Evolutionary conservation across 2,329 filamentous ascomycete genomes (phyloP).

Genomic region (Elsinoe fawcettii): DNA sequence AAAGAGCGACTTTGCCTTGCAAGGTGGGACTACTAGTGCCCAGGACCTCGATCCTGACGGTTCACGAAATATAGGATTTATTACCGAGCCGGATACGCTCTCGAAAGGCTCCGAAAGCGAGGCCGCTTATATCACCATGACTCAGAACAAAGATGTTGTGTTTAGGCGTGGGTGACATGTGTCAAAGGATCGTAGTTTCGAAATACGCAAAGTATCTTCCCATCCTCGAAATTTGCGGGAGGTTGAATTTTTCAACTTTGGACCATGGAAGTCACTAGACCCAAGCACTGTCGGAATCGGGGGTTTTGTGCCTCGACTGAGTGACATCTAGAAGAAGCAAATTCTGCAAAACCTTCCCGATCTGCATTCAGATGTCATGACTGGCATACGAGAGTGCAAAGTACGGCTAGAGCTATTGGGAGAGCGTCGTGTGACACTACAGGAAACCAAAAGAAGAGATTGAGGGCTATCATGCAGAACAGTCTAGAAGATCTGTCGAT

Average conservation of each 20-base stretch:
- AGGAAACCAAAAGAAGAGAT: conserved; percentile 32
- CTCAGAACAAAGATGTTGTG: conserved; percentile 15
- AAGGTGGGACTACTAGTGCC: conserved; percentile 37
- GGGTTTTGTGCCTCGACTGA: conserved; percentile 21
- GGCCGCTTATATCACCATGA: conserved; percentile 13
- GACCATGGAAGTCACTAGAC: conserved; percentile 9
- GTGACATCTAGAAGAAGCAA: conserved; percentile 31
- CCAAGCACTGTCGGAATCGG: conserved; percentile 20
- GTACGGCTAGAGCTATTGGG: not conserved
- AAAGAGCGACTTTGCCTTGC: conserved; percentile 37
- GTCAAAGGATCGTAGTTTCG: conserved; percentile 16
- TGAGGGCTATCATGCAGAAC: conserved; percentile 49
- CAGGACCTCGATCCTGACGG: conserved; percentile 27
- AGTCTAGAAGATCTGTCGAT: conserved; percentile 39
- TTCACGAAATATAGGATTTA: conserved; percentile 27
- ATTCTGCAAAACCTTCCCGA: conserved; percentile 42
- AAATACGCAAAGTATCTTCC: conserved; percentile 1
- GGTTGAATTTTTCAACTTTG: conserved; percentile 20
- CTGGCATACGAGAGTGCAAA: conserved; percentile 31
- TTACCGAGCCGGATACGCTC: conserved; percentile 27
- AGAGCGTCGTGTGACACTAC: not conserved
- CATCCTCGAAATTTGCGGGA: conserved; percentile 21
- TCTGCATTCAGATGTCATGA: conserved; percentile 39
- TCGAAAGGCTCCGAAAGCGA: conserved; percentile 6
- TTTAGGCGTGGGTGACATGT: conserved; percentile 17